Base-by-base conservation (phyloP, 768 basidiomycete species). In the Podaxis sp. region DNA sequence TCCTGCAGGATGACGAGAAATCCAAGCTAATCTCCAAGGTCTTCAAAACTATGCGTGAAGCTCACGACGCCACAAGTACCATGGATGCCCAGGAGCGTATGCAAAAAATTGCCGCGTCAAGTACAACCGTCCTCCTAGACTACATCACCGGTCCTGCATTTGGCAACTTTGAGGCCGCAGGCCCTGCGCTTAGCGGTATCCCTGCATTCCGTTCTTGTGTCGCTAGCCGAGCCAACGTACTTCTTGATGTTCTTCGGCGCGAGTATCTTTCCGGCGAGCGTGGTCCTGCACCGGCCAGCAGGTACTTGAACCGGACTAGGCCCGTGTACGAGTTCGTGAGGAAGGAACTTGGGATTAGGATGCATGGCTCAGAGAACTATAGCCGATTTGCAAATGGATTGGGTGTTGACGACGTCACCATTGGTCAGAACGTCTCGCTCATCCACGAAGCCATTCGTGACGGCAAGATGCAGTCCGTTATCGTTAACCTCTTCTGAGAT, bases 351-450 rank as follows among this genome's bases (percentile, higher is more conserved):
- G 90, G 90, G n/a, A 84, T 94, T 64, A 77, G 78, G 66, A 94
- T 93, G 90, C 86, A 93, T 65, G 92, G 92, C 15, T 77, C 81
- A 7, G 90, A 91, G 67, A 94, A 94, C 69, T 78, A 86, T 64
- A 75, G 78, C 46, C 73, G 76, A 7, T 89, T 85, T 66, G 82
- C 76, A 64, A 82, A 82, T 57, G 89, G 91, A 7, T 79, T 88
- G 29, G 87, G 85, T 11, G 80, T 85, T 11, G 86, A 88, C 55
- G 88, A 91, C 51, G 79, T 77, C 40, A 89, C 88, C 9, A 72
- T 88, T 51, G 93, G 93, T 3, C 82, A 88, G 69, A 85, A 86
- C 66, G 81, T 94, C 7, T 83, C 88, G 2, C 74, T 85, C 43
- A 92, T 96, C 57, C 87, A 92, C 61, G 93, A 95, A 81, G 79